These are phyloP conservation scores for Mucor saturninus DNA, from an alignment of 371 early-diverging fungal species.

Conservation along the genomic window DNA sequence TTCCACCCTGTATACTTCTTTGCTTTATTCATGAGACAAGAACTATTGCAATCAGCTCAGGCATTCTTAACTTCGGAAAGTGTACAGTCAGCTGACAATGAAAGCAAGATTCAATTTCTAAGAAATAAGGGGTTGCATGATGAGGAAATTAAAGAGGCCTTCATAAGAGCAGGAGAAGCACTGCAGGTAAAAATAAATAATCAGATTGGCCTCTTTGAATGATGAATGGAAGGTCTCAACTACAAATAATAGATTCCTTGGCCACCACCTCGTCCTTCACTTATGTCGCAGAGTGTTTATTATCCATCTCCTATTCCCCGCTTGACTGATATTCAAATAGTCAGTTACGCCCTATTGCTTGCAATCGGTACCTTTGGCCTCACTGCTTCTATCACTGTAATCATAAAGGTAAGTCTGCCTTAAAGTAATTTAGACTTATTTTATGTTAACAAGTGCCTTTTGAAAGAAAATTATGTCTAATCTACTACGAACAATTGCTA, in stretches of 20 bases:
- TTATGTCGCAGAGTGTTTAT: constrained; percentile 30
- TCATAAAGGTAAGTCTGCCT: constrained; percentile 39
- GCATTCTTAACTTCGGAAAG: constrained; percentile 61
- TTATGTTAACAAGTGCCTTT: background rate
- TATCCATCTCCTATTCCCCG: constrained; percentile 28
- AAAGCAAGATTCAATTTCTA: constrained; percentile 64
- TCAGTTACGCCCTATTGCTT: constrained; percentile 29
- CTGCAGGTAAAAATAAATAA: too few species aligned
- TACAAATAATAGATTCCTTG: constrained; percentile 1
- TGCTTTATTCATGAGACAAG: constrained; percentile 43
- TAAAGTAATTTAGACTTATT: too few species aligned
- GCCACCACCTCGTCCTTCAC: constrained; percentile 16
- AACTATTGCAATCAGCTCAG: constrained; percentile 55
- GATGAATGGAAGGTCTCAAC: too few species aligned
- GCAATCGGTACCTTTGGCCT: constrained; percentile 40
- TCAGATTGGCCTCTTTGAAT: too few species aligned
- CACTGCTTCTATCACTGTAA: constrained; percentile 27
- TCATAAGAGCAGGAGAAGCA: constrained; percentile 32
- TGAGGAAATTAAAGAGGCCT: constrained; percentile 64
- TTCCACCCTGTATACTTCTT: background rate
- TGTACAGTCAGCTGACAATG: constrained; percentile 54
- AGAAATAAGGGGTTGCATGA: constrained; percentile 61
- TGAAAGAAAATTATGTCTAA: constrained; percentile 21
- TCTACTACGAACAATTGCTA: constrained; percentile 13
- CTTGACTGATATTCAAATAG: constrained; percentile 32